phyloP scores from a whole-genome alignment of 352 stramenopile species.

The Phytophthora pinifolia region DNA sequence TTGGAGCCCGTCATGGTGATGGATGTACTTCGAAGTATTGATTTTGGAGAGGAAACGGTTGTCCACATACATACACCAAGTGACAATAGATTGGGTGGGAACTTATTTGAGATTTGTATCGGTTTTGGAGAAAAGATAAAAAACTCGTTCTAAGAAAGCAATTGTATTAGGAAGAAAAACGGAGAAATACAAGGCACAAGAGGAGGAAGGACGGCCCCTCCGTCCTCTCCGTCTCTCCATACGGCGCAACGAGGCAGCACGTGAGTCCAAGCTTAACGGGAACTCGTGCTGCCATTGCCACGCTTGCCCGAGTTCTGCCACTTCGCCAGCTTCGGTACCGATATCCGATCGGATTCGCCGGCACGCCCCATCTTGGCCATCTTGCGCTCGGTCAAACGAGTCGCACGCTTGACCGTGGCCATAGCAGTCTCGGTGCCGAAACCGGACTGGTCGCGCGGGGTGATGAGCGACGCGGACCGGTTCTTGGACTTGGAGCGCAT shows the following conservation, averaged over 20 bases:
- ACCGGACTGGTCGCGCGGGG: slow-evolving; percentile 69
- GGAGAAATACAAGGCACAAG: slow-evolving; percentile 31
- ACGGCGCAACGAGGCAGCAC: slow-evolving; percentile 19
- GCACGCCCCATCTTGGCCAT: slow-evolving; percentile 80
- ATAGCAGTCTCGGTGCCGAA: slow-evolving; percentile 58
- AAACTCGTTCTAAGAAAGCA: slow-evolving; percentile 26
- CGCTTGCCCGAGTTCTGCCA: slow-evolving; percentile 91
- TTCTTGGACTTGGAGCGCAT: slow-evolving; percentile 80
- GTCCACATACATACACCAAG: too few relatives aligned
- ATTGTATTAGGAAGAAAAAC: slow-evolving; percentile 32
- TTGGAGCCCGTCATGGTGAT: too few relatives aligned
- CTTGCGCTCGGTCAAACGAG: slow-evolving; percentile 65
- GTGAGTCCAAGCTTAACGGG: slow-evolving; percentile 59
- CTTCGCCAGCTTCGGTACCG: slow-evolving; percentile 84
- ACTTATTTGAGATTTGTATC: too few relatives aligned
- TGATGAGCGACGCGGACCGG: slow-evolving; percentile 76
- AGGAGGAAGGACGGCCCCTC: slow-evolving; percentile 12
- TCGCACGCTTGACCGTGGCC: slow-evolving; percentile 47
- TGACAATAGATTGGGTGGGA: too few relatives aligned
- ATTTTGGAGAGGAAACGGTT: too few relatives aligned
- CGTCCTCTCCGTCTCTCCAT: slow-evolving; percentile 23
- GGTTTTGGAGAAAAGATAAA: not conserved
- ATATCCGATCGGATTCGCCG: slow-evolving; percentile 81
- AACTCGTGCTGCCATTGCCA: slow-evolving; percentile 70
- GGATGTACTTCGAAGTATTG: too few relatives aligned